Percentiles rank a stretch among this genome's conserved stretches.
Evolutionary conservation across 805 yeast genomes (phyloP).

Genomic region (Cyberlindnera bimundalis): DNA sequence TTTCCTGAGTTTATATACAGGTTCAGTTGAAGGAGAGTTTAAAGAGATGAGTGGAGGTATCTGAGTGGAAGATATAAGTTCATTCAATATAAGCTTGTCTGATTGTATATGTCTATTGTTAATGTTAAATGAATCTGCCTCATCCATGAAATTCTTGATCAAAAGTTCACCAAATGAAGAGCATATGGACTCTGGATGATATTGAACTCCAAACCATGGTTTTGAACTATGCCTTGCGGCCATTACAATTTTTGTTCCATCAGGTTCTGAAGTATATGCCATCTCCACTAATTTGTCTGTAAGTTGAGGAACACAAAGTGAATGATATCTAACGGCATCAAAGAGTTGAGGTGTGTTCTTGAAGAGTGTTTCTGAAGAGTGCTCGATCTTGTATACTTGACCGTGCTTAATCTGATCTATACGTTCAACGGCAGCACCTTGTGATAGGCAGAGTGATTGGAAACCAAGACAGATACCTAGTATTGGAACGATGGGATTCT

Average conservation of each 20-base stretch:
- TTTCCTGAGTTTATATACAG: slow-evolving; percentile 5
- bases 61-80: slow-evolving; percentile 11
- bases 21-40: neutral
- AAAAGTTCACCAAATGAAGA: slow-evolving; percentile 62
- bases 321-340: slow-evolving; percentile 84
- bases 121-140: slow-evolving; percentile 27
- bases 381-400: slow-evolving; percentile 51
- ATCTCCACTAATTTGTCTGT: slow-evolving; percentile 45
- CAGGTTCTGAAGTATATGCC: slow-evolving; percentile 48
- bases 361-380: slow-evolving; percentile 37
- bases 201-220: slow-evolving; percentile 93
- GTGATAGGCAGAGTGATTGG: slow-evolving; percentile 68
- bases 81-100: slow-evolving; percentile 12
- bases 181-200: slow-evolving; percentile 94
- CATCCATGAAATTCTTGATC: slow-evolving; percentile 50
- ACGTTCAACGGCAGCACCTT: slow-evolving; percentile 53
- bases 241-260: slow-evolving; percentile 55
- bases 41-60: slow-evolving; percentile 19
- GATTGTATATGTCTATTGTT: slow-evolving; percentile 21
- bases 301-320: slow-evolving; percentile 50
- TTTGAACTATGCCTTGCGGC: slow-evolving; percentile 58
- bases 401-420: slow-evolving; percentile 76
- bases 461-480: slow-evolving; percentile 93
- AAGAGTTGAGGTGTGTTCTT: slow-evolving; percentile 40
- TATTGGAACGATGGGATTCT: slow-evolving; percentile 47